phyloP scores from a whole-genome alignment of 108 stramenopile species.

The Nannochloropsis salina region DNA sequence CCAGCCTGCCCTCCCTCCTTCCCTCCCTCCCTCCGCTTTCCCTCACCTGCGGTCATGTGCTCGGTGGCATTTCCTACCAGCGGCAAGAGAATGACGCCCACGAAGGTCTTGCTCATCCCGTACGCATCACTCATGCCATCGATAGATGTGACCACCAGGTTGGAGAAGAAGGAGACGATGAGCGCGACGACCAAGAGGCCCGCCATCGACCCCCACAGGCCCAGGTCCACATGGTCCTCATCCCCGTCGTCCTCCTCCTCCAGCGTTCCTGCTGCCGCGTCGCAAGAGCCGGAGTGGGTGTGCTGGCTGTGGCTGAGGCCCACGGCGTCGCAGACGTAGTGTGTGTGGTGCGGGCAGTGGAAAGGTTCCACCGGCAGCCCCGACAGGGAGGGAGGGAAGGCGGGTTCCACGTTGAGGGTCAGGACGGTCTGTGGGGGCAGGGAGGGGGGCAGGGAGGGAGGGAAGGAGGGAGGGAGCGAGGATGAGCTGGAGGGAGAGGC shows the following conservation, averaged over 20 bases:
- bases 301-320: no score
- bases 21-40: background rate
- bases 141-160: conserved; percentile 86
- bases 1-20: background rate
- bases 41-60: conserved; percentile 71
- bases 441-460: no score
- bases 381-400: no score
- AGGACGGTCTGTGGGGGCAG: no score
- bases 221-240: conserved; percentile 23
- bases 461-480: no score
- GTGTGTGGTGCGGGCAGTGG: no score
- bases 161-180: conserved; percentile 76
- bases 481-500: no score
- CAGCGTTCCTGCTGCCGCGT: background rate
- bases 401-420: no score
- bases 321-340: no score
- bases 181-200: conserved; percentile 83
- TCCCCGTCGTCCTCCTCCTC: background rate
- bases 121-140: conserved; percentile 75
- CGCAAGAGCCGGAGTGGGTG: no score
- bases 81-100: conserved; percentile 84
- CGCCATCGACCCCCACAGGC: conserved; percentile 45
- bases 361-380: no score
- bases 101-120: conserved; percentile 65
- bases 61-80: conserved; percentile 96